Evolutionary conservation across 441 rosid species (phyloP).

Genomic region (Corymbia calophylla): DNA sequence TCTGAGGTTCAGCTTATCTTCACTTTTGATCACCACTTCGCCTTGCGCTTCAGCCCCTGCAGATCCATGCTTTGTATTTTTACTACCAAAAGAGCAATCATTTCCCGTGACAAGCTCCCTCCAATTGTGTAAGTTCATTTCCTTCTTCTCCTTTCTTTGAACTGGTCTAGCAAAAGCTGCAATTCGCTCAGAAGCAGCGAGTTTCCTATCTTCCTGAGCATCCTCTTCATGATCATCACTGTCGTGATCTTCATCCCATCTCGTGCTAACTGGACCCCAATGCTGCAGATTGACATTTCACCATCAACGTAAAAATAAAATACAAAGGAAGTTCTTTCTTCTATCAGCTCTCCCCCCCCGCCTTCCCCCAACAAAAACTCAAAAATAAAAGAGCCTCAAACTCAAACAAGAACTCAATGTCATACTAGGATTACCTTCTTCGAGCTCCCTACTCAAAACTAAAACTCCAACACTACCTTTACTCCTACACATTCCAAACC

Average conservation of each 20-base stretch:
- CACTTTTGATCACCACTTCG: slow-evolving; percentile 3
- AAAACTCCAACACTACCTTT: background rate
- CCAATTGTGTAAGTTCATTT: slow-evolving; percentile 48
- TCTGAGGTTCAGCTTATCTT: background rate
- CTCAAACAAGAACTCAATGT: background rate
- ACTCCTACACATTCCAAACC: background rate
- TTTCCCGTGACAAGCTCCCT: slow-evolving; percentile 32
- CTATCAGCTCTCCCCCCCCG: background rate
- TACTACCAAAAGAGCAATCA: slow-evolving; percentile 9
- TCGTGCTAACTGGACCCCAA: slow-evolving; percentile 33
- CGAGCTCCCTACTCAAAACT: background rate
- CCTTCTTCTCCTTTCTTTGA: slow-evolving; percentile 59
- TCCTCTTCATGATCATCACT: slow-evolving; percentile 18
- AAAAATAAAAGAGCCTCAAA: background rate
- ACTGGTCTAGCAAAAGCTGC: slow-evolving; percentile 69
- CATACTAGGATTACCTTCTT: background rate
- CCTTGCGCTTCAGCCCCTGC: slow-evolving; percentile 13
- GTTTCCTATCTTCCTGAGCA: slow-evolving; percentile 26
- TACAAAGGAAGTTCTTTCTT: background rate
- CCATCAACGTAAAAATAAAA: background rate
- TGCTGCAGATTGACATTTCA: slow-evolving; percentile 41
- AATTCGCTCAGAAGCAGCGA: slow-evolving; percentile 22
- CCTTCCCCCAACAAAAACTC: background rate
- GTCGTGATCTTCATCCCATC: background rate
- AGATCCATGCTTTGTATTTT: slow-evolving; percentile 1